Evolutionary conservation across 176 grass and related monocot genomes (phyloP), one percentile per base, ranked within the genome.

Genomic region (Chrysopogon serrulatus): DNA sequence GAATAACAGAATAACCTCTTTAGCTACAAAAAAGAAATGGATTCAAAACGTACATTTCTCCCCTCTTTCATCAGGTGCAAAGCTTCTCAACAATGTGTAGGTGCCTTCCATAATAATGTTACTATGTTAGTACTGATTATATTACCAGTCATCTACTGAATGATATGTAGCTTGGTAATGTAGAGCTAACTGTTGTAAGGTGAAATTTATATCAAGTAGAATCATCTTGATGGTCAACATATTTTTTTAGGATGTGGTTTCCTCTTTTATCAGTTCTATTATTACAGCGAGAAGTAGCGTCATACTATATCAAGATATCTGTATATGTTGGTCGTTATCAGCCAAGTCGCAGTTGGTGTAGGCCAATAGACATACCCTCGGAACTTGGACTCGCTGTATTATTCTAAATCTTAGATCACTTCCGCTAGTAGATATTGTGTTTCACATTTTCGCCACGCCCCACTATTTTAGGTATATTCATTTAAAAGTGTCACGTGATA

Each of bases 391-490:
- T 16, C 0, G 0, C 53, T 65, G 2, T 76, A 78, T 90, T 86
- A 72, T 82, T 82, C 7, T 82, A 30, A 35, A 19, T 66, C 24
- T 3, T 42, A 0, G 2, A 67, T 83, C 9, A 16, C 85, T 77
- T 54, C 66, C 23, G 19, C 2, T 1, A 56, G 39, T 86, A 59
- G 4, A 26, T 67, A 35, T 27, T 44, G 8, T 1, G 2, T n/a
- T 36, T 73, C 51, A n/a, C 64, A 74, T 44, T 80, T 81, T 56
- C 1, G 5, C 41, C 27, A 0, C 0, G 1, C 42, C 64, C 6
- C 2, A 27, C 9, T 89, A 85, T 60, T 68, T 73, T 17, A 84
- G 14, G 59, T 34, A 68, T 68, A 69, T 78, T 19, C 26, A 19
- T 61, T 36, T 39, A 45, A 1, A 61, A 33, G 28, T 53, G 24